phyloP scores from a whole-genome alignment of 805 yeast genomes.

The Tetrapisispora namnaoensis region DNA sequence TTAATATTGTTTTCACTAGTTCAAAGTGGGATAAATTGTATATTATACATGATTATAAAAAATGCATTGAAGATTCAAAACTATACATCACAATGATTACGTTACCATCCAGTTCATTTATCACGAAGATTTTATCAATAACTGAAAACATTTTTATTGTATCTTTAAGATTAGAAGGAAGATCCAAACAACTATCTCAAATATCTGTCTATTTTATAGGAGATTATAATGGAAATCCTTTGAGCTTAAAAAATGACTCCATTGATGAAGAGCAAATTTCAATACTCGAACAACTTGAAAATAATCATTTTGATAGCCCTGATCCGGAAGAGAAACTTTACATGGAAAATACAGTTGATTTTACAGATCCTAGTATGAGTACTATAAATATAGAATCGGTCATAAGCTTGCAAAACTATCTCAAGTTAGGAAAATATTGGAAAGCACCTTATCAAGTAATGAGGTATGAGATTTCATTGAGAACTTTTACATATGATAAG shows the following conservation, averaged over 20 bases:
- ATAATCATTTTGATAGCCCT: not conserved
- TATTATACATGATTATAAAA: slow-evolving; percentile 6
- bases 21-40: slow-evolving; percentile 6
- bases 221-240: not conserved
- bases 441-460: slow-evolving; percentile 7
- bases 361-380: not conserved
- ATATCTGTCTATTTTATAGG: not conserved
- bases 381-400: no score
- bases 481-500: slow-evolving; percentile 9
- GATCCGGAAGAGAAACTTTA: not conserved
- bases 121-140: slow-evolving; percentile 5
- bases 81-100: not conserved
- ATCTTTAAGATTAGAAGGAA: slow-evolving; percentile 5
- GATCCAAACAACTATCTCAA: slow-evolving; percentile 3
- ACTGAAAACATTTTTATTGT: slow-evolving; percentile 7
- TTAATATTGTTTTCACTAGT: slow-evolving; percentile 8
- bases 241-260: not conserved
- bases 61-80: not conserved
- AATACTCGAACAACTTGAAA: not conserved
- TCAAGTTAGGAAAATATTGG: not conserved
- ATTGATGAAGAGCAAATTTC: not conserved
- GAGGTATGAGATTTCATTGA: slow-evolving; percentile 7
- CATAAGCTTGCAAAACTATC: not conserved
- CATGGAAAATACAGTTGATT: no score
- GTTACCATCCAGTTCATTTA: slow-evolving; percentile 3